Percentiles rank a stretch among this genome's conserved stretches.
These are phyloP conservation scores for Penicillium desertorum DNA, from an alignment of 495 filamentous ascomycete species.

Conservation along the genomic window DNA sequence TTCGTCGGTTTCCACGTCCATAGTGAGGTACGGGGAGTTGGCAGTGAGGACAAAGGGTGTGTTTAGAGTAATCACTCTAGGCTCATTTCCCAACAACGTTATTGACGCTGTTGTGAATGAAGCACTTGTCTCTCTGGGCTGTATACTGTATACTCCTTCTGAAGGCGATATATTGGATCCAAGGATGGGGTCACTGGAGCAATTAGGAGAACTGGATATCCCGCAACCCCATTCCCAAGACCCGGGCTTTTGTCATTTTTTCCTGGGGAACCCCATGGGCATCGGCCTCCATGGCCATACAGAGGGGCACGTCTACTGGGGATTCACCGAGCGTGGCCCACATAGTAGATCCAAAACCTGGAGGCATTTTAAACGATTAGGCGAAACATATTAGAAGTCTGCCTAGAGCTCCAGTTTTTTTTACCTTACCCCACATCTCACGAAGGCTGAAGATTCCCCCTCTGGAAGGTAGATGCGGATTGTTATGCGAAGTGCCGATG, in stretches of 20 bases:
- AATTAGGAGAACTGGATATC: background rate
- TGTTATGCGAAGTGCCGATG: background rate
- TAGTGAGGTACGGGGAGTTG: background rate
- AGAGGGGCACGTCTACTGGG: conserved; percentile 7
- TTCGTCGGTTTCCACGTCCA: conserved; percentile 37
- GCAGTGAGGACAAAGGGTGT: background rate
- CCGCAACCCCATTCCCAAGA: conserved; percentile 13
- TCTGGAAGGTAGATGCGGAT: conserved; percentile 27
- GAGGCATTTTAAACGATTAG: conserved; percentile 6
- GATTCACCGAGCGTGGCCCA: conserved; percentile 20
- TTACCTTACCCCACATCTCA: conserved; percentile 11
- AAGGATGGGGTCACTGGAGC: background rate
- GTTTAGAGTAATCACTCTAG: background rate
- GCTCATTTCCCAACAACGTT: conserved; percentile 21
- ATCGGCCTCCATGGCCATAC: conserved; percentile 19
- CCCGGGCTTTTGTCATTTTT: conserved; percentile 19
- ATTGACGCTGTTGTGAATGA: background rate
- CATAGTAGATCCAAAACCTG: conserved; percentile 10
- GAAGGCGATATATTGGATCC: background rate
- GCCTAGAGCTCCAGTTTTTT: background rate
- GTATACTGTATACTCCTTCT: background rate
- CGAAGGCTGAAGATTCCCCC: conserved; percentile 19
- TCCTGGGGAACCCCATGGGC: conserved; percentile 24
- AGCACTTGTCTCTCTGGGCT: background rate
- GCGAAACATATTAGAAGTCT: conserved; percentile 3